These are phyloP conservation scores for Xylariales sp. DNA, from an alignment of 2,329 filamentous ascomycete species.

Conservation along the genomic window DNA sequence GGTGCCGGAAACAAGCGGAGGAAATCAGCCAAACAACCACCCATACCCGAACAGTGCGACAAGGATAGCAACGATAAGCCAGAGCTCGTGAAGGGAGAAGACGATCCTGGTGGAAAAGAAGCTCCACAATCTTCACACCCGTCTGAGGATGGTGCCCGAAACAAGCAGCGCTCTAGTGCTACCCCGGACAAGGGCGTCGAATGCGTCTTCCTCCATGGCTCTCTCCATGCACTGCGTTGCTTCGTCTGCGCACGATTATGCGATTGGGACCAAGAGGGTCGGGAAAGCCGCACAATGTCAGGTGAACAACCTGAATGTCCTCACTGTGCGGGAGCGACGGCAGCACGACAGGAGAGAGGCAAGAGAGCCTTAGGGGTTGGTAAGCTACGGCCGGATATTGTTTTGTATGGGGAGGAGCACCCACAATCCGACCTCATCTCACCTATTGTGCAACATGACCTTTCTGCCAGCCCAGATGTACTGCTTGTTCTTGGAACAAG, in stretches of 20 bases:
- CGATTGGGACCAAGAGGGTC: conserved; percentile 54
- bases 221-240: conserved; percentile 60
- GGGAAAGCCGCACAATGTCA: conserved; percentile 52
- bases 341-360: conserved; percentile 58
- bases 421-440: conserved; percentile 64
- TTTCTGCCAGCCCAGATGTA: conserved; percentile 60
- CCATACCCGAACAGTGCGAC: conserved; percentile 15
- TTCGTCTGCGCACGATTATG: conserved; percentile 54
- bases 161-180: conserved; percentile 14
- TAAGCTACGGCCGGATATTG: conserved; percentile 66
- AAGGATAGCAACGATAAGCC: conserved; percentile 25
- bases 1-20: conserved; percentile 58
- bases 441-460: conserved; percentile 63
- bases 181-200: conserved; percentile 45
- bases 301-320: conserved; percentile 65
- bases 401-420: conserved; percentile 70
- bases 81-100: conserved; percentile 14
- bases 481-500: conserved; percentile 68
- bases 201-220: conserved; percentile 68
- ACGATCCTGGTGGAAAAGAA: conserved; percentile 13
- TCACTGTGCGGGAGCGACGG: conserved; percentile 58
- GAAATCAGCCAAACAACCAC: conserved; percentile 33
- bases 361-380: conserved; percentile 65
- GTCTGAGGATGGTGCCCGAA: conserved; percentile 13
- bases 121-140: conserved; percentile 15